phyloP scores from a whole-genome alignment of 306 rosid genomes.

The Comarum palustre region DNA sequence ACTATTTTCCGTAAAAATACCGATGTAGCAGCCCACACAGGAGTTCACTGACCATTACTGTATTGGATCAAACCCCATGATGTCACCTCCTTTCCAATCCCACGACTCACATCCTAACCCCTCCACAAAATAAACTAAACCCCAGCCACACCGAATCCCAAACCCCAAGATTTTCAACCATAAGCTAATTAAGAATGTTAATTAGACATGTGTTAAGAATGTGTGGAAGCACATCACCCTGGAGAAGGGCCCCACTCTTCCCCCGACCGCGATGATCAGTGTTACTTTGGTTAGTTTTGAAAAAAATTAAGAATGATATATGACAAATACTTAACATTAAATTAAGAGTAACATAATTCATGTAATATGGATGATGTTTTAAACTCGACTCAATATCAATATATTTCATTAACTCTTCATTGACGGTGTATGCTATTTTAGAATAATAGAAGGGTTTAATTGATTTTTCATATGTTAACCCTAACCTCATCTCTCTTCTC shows the following conservation, averaged over 20 bases:
- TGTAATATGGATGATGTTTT: too few relatives aligned
- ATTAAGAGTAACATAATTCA: too few relatives aligned
- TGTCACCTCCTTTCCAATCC: not conserved
- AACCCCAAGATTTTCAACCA: not conserved
- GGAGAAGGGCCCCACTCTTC: slow-evolving; percentile 24
- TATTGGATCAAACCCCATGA: slow-evolving; percentile 21
- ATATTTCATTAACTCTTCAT: too few relatives aligned
- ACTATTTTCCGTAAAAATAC: too few relatives aligned
- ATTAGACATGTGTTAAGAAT: slow-evolving; percentile 47
- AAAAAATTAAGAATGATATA: too few relatives aligned
- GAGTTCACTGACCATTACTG: not conserved
- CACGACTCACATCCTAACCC: not conserved
- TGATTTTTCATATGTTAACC: too few relatives aligned
- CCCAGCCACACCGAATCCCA: not conserved
- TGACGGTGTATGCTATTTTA: too few relatives aligned
- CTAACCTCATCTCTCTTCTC: too few relatives aligned
- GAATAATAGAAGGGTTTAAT: too few relatives aligned
- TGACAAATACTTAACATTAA: too few relatives aligned
- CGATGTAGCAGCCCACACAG: not conserved
- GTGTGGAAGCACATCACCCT: slow-evolving; percentile 35
- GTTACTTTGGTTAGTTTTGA: slow-evolving; percentile 9
- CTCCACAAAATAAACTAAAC: not conserved
- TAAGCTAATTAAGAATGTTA: not conserved
- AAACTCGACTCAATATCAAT: too few relatives aligned
- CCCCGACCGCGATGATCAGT: slow-evolving; percentile 46